Conservation (phyloP, 257 asterid species). For the Plantago major region DNA sequence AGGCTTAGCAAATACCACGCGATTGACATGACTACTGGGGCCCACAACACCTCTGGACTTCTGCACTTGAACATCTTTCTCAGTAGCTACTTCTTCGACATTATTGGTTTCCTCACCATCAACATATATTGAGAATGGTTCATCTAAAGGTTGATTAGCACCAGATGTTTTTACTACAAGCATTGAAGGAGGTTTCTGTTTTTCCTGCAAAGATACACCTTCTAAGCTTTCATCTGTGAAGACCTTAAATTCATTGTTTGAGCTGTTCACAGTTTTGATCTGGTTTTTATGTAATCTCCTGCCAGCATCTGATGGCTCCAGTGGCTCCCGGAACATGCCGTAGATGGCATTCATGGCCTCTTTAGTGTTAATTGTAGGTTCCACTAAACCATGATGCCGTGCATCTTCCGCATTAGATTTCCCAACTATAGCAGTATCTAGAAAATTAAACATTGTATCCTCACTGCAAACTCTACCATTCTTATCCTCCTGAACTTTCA, state of each 20-base stretch:
- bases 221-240: slow-evolving; percentile 44
- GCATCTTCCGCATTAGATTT: slow-evolving; percentile 70
- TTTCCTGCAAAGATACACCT: slow-evolving; percentile 28
- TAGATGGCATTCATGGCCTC: slow-evolving; percentile 83
- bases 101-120: slow-evolving; percentile 57
- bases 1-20: slow-evolving; percentile 45
- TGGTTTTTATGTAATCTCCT: slow-evolving; percentile 35
- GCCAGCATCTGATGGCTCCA: slow-evolving; percentile 52
- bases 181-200: slow-evolving; percentile 22
- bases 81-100: slow-evolving; percentile 27
- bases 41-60: slow-evolving; percentile 5
- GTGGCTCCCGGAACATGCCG: slow-evolving; percentile 78
- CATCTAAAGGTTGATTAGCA: slow-evolving; percentile 35
- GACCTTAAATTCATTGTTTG: slow-evolving; percentile 37
- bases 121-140: slow-evolving; percentile 56
- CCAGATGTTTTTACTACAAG: slow-evolving; percentile 21
- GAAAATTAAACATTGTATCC: slow-evolving; percentile 60
- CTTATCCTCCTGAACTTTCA: slow-evolving; percentile 26
- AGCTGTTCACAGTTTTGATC: slow-evolving; percentile 24
- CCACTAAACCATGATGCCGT: slow-evolving; percentile 90
- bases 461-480: slow-evolving; percentile 28
- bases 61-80: slow-evolving; percentile 20
- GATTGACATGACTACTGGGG: slow-evolving; percentile 20
- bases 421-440: slow-evolving; percentile 67
- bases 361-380: slow-evolving; percentile 79